Evolutionary conservation across 805 yeast species (phyloP).

Genomic region (Teunomyces stri): DNA sequence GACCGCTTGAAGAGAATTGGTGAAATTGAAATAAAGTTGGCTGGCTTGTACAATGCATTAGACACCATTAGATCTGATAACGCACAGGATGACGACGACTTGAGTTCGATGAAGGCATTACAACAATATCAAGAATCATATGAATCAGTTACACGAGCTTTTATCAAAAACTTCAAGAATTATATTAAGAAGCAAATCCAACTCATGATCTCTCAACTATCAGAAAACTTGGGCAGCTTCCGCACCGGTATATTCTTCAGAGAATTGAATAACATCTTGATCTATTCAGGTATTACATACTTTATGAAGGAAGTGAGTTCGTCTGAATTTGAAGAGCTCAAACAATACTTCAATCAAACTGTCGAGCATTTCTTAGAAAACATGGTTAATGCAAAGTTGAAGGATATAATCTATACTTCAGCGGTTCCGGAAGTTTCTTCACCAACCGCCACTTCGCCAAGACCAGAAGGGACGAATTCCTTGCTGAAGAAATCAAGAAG

Average conservation of each 20-base stretch:
- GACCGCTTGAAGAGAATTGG: conserved; percentile 43
- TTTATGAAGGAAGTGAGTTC: conserved; percentile 58
- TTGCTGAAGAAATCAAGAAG: conserved; percentile 27
- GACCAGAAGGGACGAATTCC: conserved; percentile 11
- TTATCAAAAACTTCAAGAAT: conserved; percentile 44
- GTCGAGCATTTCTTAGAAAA: conserved; percentile 28
- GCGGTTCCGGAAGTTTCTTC: not conserved
- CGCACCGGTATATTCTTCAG: conserved; percentile 19
- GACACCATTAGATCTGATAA: conserved; percentile 53
- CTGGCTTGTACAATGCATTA: conserved; percentile 61
- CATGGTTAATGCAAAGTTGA: conserved; percentile 20
- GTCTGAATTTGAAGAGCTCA: conserved; percentile 46
- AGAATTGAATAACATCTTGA: conserved; percentile 26
- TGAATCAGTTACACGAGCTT: conserved; percentile 52
- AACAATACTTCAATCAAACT: conserved; percentile 36
- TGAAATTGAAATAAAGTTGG: conserved; percentile 52
- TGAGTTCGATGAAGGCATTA: conserved; percentile 70
- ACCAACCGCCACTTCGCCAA: not conserved
- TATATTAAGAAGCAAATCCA: conserved; percentile 38
- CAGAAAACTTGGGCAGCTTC: conserved; percentile 25
- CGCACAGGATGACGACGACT: conserved; percentile 37
- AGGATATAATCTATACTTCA: conserved; percentile 13
- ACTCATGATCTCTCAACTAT: conserved; percentile 38
- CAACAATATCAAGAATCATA: conserved; percentile 61
- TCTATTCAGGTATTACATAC: conserved; percentile 33